phyloP scores from a whole-genome alignment of 1,284 basidiomycete genomes.

The Sanghuangporus weigelae region DNA sequence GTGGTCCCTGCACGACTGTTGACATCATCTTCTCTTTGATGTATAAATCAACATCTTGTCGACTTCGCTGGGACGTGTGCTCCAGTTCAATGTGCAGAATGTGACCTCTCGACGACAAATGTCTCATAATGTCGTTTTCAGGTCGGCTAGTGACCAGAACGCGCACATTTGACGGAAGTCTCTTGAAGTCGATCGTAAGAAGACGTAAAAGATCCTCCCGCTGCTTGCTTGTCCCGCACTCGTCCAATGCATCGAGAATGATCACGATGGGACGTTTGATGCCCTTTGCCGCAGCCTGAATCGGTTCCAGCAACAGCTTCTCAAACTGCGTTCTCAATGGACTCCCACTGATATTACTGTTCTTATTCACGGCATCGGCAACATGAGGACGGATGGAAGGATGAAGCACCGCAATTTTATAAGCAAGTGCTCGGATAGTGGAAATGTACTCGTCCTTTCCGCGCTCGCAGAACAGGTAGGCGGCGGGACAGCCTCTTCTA shows the following conservation, averaged over 20 bases:
- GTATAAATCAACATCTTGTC: background rate
- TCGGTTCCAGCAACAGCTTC: background rate
- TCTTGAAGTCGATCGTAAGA: background rate
- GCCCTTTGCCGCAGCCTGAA: background rate
- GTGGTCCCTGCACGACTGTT: background rate
- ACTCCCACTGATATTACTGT: background rate
- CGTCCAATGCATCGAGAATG: background rate
- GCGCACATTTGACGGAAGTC: background rate
- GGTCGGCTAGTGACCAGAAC: background rate
- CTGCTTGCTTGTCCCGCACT: background rate
- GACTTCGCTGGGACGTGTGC: background rate
- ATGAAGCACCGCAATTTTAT: background rate
- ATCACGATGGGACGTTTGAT: background rate
- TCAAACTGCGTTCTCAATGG: background rate
- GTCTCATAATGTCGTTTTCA: background rate
- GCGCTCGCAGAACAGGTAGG: background rate
- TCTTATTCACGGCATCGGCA: background rate
- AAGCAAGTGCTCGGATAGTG: background rate
- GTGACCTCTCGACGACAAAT: background rate
- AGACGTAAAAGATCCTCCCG: background rate
- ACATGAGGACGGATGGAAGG: background rate
- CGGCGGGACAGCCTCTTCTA: background rate
- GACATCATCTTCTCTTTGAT: background rate
- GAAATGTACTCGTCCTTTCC: background rate
- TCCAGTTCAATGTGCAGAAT: background rate